Conservation (phyloP, 1,139 yeast species). For the Eremothecium gossypii region DNA sequence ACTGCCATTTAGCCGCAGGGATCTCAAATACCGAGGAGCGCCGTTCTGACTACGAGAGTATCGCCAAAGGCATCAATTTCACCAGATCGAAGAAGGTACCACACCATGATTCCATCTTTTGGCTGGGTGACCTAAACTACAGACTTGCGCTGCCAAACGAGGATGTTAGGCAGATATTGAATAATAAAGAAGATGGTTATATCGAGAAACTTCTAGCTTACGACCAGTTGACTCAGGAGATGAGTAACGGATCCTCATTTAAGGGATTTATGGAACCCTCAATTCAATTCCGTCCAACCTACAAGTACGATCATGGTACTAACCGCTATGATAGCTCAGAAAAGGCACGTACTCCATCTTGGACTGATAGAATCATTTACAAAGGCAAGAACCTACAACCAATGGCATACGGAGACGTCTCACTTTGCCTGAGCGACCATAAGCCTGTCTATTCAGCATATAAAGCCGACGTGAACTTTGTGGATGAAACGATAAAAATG, state of each 20-base stretch:
- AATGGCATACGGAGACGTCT: conserved; percentile 49
- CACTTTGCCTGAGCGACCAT: conserved; percentile 72
- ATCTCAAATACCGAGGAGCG: conserved; percentile 67
- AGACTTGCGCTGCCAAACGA: conserved; percentile 65
- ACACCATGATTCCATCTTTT: conserved; percentile 80
- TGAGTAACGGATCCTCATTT: conserved; percentile 62
- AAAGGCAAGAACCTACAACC: conserved; percentile 47
- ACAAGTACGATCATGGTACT: conserved; percentile 83
- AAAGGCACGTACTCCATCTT: conserved; percentile 88
- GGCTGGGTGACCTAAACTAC: conserved; percentile 92
- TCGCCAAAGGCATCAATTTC: conserved; percentile 38
- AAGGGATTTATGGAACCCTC: conserved; percentile 70
- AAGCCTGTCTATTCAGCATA: conserved; percentile 82
- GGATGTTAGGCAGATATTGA: conserved; percentile 41
- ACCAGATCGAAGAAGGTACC: conserved; percentile 43
- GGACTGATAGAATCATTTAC: conserved; percentile 87
- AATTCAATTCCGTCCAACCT: conserved; percentile 77
- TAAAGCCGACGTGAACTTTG: conserved; percentile 50
- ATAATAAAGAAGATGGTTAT: conserved; percentile 38
- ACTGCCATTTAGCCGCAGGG: conserved; percentile 93
- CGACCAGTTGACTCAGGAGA: conserved; percentile 73
- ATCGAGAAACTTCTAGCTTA: conserved; percentile 47
- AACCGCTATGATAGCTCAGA: conserved; percentile 74
- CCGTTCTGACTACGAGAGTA: conserved; percentile 68
- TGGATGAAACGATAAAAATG: conserved; percentile 49